phyloP scores from a whole-genome alignment of 164 flowering plant genomes.

The Aristolochia californica region DNA sequence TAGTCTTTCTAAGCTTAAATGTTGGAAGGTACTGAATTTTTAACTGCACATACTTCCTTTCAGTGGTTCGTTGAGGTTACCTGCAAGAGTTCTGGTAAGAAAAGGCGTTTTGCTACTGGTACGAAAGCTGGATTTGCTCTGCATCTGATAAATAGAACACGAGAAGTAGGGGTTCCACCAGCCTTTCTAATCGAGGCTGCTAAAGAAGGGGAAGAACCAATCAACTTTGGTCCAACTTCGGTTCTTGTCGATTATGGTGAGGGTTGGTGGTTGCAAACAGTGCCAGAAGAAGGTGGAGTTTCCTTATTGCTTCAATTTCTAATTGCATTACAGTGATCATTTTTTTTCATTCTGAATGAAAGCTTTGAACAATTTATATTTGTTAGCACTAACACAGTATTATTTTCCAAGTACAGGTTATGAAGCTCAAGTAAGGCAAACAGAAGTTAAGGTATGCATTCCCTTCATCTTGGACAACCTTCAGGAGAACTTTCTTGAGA shows the following conservation, averaged over 20 bases:
- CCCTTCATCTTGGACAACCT: neutral
- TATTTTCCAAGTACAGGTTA: neutral
- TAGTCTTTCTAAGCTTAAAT: too few relatives aligned
- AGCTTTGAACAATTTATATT: neutral
- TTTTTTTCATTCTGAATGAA: neutral
- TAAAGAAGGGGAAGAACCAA: conserved; percentile 72
- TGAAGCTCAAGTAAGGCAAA: neutral
- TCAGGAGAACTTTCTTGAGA: neutral
- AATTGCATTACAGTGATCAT: neutral
- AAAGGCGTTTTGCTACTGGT: conserved; percentile 57
- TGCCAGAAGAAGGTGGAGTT: conserved; percentile 26
- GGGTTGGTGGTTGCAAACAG: conserved; percentile 73
- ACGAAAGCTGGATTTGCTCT: conserved; percentile 70
- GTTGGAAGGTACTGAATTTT: too few relatives aligned
- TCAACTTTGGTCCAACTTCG: conserved; percentile 61
- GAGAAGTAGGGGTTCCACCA: conserved; percentile 17
- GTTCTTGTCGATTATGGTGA: conserved; percentile 52
- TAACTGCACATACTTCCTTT: conserved; percentile 1
- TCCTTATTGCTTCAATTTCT: neutral
- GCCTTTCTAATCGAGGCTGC: conserved; percentile 53
- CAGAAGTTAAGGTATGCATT: neutral
- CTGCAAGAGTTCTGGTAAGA: conserved; percentile 48
- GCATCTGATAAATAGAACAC: conserved; percentile 43
- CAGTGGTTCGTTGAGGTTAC: conserved; percentile 56
- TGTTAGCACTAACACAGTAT: neutral